Evolutionary conservation across 176 grass and related monocot genomes (phyloP).

Genomic region (Zoysia pacifica): DNA sequence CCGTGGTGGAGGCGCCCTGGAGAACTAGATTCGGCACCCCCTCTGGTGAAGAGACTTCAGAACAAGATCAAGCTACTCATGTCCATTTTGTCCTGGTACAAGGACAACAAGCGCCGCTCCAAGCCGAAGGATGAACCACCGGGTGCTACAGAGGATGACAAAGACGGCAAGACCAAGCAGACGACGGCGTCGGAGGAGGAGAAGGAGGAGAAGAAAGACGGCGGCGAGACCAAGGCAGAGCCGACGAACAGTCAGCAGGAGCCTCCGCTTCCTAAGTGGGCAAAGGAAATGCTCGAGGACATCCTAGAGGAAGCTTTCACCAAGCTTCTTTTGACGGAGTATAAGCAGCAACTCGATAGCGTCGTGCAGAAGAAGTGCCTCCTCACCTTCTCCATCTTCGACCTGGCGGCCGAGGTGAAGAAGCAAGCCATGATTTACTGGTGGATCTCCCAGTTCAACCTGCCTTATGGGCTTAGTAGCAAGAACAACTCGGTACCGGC

Average conservation of each 20-base stretch:
- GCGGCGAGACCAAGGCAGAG: not conserved
- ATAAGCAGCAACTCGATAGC: not conserved
- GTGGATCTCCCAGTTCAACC: conserved; percentile 36
- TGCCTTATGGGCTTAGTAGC: not conserved
- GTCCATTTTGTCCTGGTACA: not conserved
- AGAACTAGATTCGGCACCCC: not conserved
- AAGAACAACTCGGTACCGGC: not conserved
- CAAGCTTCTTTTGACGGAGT: conserved; percentile 19
- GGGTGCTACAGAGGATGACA: not conserved
- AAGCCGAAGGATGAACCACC: not conserved
- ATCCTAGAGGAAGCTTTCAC: conserved; percentile 47
- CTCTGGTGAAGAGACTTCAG: not conserved
- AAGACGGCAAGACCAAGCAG: not conserved
- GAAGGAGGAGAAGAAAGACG: not conserved
- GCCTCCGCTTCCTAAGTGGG: not conserved
- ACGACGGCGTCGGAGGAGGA: not conserved
- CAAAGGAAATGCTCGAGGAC: not conserved
- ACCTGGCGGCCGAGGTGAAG: conserved; percentile 37
- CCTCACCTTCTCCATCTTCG: conserved; percentile 52
- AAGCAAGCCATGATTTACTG: conserved; percentile 51
- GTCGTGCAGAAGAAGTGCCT: conserved; percentile 13
- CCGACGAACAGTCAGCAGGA: not conserved
- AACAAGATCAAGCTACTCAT: not conserved
- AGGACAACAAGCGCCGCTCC: not conserved
- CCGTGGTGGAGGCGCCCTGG: not conserved